A percentile compares a stretch with the other conserved stretches of the same genome.
These are phyloP conservation scores for Oryza australiensis DNA, from an alignment of 176 grass and related monocot species.

Conservation along the genomic window DNA sequence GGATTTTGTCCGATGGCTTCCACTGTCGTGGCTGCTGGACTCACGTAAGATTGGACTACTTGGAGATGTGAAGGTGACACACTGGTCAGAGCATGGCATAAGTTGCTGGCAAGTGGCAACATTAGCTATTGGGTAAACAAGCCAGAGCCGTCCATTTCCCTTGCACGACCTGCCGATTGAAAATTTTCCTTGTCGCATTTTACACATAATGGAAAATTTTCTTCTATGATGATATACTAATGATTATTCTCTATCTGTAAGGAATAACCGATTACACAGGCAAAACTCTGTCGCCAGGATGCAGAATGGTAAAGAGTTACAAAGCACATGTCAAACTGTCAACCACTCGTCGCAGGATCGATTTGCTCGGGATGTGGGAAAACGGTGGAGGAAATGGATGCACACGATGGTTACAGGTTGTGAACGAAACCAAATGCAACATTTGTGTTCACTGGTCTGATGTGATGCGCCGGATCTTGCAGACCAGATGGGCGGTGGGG, in stretches of 20 bases:
- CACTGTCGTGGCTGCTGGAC: slow-evolving; percentile 6
- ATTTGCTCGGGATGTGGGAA: neutral
- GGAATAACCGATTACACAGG: slow-evolving; percentile 13
- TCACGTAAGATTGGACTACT: neutral
- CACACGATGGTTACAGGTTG: neutral
- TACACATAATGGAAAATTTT: neutral
- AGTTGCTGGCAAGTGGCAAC: neutral
- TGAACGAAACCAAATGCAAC: neutral
- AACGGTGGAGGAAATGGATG: neutral
- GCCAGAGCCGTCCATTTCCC: neutral
- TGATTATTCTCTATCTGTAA: neutral
- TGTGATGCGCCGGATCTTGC: slow-evolving; percentile 84
- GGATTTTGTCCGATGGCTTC: neutral
- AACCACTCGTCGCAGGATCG: neutral
- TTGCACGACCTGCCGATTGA: neutral
- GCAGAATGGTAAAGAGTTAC: neutral
- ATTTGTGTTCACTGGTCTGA: slow-evolving; percentile 52
- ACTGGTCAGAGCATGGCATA: neutral
- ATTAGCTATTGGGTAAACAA: neutral
- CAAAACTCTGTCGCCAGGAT: slow-evolving; percentile 14
- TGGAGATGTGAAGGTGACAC: neutral
- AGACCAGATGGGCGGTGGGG: slow-evolving; percentile 76
- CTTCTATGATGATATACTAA: slow-evolving; percentile 11
- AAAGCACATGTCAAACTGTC: neutral
- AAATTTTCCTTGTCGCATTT: neutral